Evolutionary conservation across 2,329 filamentous ascomycete species (phyloP).

Genomic region (Colletotrichum sp.): DNA sequence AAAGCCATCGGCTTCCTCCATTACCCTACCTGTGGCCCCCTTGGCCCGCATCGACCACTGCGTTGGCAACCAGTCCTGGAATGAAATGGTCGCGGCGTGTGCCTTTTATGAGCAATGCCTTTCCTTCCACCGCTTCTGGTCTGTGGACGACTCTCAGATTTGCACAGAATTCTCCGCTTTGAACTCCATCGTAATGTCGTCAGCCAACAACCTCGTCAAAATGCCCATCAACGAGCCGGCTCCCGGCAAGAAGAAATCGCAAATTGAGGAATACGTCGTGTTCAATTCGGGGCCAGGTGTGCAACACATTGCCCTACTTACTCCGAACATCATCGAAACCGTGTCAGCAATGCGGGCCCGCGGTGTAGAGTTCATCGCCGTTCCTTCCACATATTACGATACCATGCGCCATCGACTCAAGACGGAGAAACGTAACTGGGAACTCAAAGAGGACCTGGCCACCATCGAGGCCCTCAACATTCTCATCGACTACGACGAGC

Average conservation of each 20-base stretch:
- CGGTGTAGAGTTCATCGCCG: constrained; percentile 91
- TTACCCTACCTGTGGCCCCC: constrained; percentile 64
- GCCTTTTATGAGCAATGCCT: constrained; percentile 85
- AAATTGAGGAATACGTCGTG: constrained; percentile 92
- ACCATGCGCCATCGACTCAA: constrained; percentile 77
- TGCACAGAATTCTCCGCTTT: constrained; percentile 91
- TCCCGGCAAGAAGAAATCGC: constrained; percentile 84
- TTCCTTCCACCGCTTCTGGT: constrained; percentile 97
- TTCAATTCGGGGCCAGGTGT: constrained; percentile 92
- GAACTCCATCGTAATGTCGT: constrained; percentile 89
- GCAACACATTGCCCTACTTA: constrained; percentile 91
- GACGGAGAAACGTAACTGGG: constrained; percentile 62
- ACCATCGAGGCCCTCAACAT: constrained; percentile 80
- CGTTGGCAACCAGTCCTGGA: constrained; percentile 96
- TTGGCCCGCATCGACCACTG: constrained; percentile 90
- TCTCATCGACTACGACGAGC: constrained; percentile 93
- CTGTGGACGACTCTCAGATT: constrained; percentile 91
- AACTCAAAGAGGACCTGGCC: constrained; percentile 80
- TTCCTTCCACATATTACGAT: constrained; percentile 86
- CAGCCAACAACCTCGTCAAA: constrained; percentile 84
- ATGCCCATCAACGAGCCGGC: constrained; percentile 99
- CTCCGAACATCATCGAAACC: constrained; percentile 76
- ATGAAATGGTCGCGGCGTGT: constrained; percentile 76
- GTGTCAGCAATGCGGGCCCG: constrained; percentile 82
- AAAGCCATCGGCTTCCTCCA: constrained; percentile 38